Evolutionary conservation across 495 filamentous ascomycete genomes (phyloP).

Genomic region (Penicillium robsamsonii): DNA sequence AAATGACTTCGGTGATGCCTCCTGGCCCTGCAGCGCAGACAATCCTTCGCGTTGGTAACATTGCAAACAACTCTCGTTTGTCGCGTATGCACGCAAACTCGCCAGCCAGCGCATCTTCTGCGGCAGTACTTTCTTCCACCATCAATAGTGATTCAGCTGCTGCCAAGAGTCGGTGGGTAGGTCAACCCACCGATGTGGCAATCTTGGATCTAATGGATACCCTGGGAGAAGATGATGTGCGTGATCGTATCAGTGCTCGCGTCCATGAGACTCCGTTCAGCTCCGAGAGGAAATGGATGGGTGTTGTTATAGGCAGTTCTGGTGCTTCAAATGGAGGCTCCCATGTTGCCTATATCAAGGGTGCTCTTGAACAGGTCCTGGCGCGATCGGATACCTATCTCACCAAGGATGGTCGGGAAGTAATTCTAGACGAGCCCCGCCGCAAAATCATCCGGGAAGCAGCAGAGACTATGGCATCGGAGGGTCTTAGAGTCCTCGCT

Average conservation of each 20-base stretch:
- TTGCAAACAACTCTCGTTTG: constrained; percentile 91
- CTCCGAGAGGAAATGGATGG: constrained; percentile 99
- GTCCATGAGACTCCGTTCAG: constrained; percentile 89
- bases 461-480: constrained; percentile 84
- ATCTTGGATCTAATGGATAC: constrained; percentile 87
- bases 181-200: constrained; percentile 95
- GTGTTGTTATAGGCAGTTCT: constrained; percentile 71
- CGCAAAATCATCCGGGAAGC: constrained; percentile 73
- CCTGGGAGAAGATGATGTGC: constrained; percentile 85
- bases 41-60: constrained; percentile 86
- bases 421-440: constrained; percentile 77
- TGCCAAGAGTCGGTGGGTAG: constrained; percentile 85
- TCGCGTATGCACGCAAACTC: constrained; percentile 59
- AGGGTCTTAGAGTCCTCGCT: constrained; percentile 86
- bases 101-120: constrained; percentile 65
- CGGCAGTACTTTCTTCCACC: constrained; percentile 75
- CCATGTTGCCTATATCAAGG: constrained; percentile 89
- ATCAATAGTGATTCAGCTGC: constrained; percentile 58
- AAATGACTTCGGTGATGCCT: constrained; percentile 56
- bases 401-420: constrained; percentile 79
- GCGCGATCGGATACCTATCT: constrained; percentile 87
- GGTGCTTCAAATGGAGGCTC: constrained; percentile 41
- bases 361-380: constrained; percentile 85
- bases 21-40: constrained; percentile 71
- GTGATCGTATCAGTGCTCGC: constrained; percentile 76